These are phyloP conservation scores for Komagataella ulmi DNA, from an alignment of 805 yeast genomes.

Conservation along the genomic window DNA sequence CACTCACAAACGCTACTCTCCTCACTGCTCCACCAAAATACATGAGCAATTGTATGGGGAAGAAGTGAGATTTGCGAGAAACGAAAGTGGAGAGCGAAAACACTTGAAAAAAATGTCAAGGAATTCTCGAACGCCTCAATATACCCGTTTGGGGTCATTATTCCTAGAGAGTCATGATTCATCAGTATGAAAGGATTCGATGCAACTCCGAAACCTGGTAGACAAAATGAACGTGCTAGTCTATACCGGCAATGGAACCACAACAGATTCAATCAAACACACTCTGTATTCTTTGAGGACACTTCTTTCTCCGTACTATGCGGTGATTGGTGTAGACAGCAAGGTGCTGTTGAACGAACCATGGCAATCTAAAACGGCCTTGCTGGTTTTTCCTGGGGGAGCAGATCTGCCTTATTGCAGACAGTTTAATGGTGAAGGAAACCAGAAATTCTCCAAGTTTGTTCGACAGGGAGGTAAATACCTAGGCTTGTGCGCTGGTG, in stretches of 20 bases:
- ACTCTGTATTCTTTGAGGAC: conserved; percentile 63
- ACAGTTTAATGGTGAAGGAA: conserved; percentile 59
- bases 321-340: conserved; percentile 63
- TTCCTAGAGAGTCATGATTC: background rate
- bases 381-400: conserved; percentile 90
- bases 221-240: conserved; percentile 58
- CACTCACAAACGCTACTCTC: background rate
- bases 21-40: background rate
- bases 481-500: conserved; percentile 94
- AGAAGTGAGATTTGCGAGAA: background rate
- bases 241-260: conserved; percentile 71
- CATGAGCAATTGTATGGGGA: background rate
- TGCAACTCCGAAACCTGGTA: background rate
- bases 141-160: background rate
- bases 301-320: conserved; percentile 76
- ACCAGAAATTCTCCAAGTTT: conserved; percentile 42
- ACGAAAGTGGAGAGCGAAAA: background rate
- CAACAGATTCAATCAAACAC: conserved; percentile 77
- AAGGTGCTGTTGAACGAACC: conserved; percentile 63
- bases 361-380: conserved; percentile 71
- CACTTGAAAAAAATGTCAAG: background rate
- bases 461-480: conserved; percentile 71
- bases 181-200: background rate
- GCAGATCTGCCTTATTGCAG: conserved; percentile 84
- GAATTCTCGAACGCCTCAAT: background rate